Base-by-base conservation (phyloP, 2,329 filamentous ascomycete genomes). In the Neocucurbitaria cava region DNA sequence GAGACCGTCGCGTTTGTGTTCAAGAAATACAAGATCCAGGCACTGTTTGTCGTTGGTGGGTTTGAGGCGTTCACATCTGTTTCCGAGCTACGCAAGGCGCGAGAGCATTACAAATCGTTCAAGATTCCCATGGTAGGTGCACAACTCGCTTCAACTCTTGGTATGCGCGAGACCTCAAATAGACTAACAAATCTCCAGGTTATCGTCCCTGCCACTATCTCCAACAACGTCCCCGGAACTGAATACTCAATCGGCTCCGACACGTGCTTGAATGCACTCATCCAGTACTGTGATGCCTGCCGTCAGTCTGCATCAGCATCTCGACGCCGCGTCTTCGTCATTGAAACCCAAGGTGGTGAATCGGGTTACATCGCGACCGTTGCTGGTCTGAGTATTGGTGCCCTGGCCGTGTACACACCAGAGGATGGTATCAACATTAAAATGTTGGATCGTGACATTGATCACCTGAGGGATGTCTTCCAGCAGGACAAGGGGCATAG, bases 171-270 rank as follows among this genome's bases (percentile, higher is more conserved):
- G 2, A 20, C 10, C 21, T 13, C 24, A 30, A 43, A 21, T 30
- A 28, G 42, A 28, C 64, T 66, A 52, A 66, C 44, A 26, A 23
- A 3, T 2, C n/a, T 10, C 92, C 23, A 91, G 83, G 85, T 89
- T 48, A 84, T 97, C 38, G 83, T 99, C 23, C 95, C 95, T 0
- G 95, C 95, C n/a, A 99, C 95, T 9, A 94, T 99, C 66, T 96
- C 92, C 62, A 99, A 99, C 83, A 99, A 99, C 75, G 95, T 99
- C 4, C 95, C 95, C 0, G 95, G 95, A 35, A 96, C 94, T 0
- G 95, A 99, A 77, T 98, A 97, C 81, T 97, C 92, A 1, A 86
- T 99, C 41, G 95, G 95, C 39, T 96, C 92, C 28, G 95, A 99
- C 71, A 99, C 95, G 1, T 98, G 95, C 72, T 81, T 99, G 59